These are phyloP conservation scores for Isoetes taiwanensis DNA, from an alignment of 75 land plant species.

Conservation along the genomic window DNA sequence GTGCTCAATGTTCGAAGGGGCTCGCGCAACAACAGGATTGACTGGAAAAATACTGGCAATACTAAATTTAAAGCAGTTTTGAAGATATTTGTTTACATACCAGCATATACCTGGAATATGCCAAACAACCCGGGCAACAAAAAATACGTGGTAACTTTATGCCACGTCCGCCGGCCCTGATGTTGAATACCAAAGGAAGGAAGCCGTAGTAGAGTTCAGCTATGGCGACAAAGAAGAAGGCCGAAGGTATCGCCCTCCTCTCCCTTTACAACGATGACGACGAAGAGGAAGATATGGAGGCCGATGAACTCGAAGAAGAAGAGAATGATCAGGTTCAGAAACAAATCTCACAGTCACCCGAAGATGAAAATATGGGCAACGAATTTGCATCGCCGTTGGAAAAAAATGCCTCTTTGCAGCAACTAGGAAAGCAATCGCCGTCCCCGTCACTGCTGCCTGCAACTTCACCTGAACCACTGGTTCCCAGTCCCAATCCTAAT, in stretches of 20 bases:
- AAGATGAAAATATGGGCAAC: not conserved
- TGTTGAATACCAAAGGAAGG: conserved; percentile 23
- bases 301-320: conserved; percentile 19
- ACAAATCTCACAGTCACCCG: not conserved
- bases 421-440: not conserved
- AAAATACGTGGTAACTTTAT: too few species aligned
- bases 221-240: conserved; percentile 16
- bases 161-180: too few species aligned
- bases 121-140: too few species aligned
- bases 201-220: not conserved
- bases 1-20: too few species aligned
- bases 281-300: conserved; percentile 49
- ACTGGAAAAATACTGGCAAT: too few species aligned
- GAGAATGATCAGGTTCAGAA: conserved; percentile 11
- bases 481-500: not conserved
- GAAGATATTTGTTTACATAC: too few species aligned
- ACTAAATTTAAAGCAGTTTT: too few species aligned
- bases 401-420: not conserved
- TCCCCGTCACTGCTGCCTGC: conserved; percentile 7
- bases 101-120: too few species aligned
- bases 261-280: conserved; percentile 73
- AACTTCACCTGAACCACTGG: not conserved
- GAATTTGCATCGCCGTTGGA: not conserved
- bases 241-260: conserved; percentile 67
- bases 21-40: too few species aligned